Conservation (phyloP, 2,329 filamentous ascomycete genomes). For the Sarocladiaceae sp. region DNA sequence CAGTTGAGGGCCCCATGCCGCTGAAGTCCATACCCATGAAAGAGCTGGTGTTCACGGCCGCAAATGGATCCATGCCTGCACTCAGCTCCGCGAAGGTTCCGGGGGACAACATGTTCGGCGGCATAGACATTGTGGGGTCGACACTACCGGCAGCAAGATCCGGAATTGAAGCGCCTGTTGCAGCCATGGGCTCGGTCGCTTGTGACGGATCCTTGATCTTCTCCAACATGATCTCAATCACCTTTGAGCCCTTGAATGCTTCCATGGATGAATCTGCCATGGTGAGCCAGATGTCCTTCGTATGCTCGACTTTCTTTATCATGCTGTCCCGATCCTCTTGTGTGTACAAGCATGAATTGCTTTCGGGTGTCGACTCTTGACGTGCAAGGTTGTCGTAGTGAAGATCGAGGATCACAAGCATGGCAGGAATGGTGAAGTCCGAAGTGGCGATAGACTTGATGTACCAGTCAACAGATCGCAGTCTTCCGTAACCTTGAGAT, state of each 20-base stretch:
- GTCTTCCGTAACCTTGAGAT: slow-evolving; percentile 64
- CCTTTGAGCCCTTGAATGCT: slow-evolving; percentile 77
- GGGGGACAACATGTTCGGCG: slow-evolving; percentile 16
- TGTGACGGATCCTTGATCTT: slow-evolving; percentile 53
- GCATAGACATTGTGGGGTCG: slow-evolving; percentile 13
- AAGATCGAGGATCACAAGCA: slow-evolving; percentile 78
- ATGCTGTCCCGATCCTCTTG: slow-evolving; percentile 65
- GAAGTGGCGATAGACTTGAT: slow-evolving; percentile 75
- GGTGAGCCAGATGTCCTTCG: slow-evolving; percentile 75
- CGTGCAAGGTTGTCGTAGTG: slow-evolving; percentile 59
- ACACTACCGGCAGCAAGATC: slow-evolving; percentile 8
- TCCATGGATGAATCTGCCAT: slow-evolving; percentile 78
- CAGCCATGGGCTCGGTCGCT: background rate
- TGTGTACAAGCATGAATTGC: slow-evolving; percentile 51
- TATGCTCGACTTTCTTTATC: slow-evolving; percentile 68
- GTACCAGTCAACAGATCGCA: slow-evolving; percentile 73
- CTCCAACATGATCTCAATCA: slow-evolving; percentile 79
- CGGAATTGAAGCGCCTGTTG: too few species aligned
- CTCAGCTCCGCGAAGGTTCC: slow-evolving; percentile 22
- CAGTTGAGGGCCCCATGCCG: slow-evolving; percentile 23
- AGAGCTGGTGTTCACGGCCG: slow-evolving; percentile 32
- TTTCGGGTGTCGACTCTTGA: slow-evolving; percentile 32
- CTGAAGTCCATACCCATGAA: slow-evolving; percentile 42
- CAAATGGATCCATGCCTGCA: slow-evolving; percentile 22
- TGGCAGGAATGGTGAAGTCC: slow-evolving; percentile 82